Evolutionary conservation across 2,329 filamentous ascomycete genomes (phyloP), one percentile per base, ranked within the genome.

Genomic region (Aspergillus cejpii): DNA sequence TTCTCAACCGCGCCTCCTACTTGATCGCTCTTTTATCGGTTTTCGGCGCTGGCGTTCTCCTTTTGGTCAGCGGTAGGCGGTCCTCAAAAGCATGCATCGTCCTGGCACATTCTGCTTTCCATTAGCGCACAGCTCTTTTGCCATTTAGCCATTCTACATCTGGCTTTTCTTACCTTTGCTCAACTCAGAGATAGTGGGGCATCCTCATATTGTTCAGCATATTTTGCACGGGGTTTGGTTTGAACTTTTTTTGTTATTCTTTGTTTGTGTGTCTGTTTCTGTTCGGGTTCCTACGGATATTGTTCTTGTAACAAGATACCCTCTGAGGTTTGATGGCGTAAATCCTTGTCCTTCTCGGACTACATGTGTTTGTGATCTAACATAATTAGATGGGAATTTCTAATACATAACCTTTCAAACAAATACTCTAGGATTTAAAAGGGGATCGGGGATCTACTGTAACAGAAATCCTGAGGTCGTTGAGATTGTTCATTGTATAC

Each of bases 291-390:
- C n/a, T n/a, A n/a, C n/a, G n/a, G n/a, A n/a, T 40, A 31, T 41
- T 27, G 40, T 48, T 47, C 44, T 50, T 51, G 44, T 43, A 48
- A 39, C 46, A 54, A 53, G 51, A 54, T 54, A 54, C 52, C 52
- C 52, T 54, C 39, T 45, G 44, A 36, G 39, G 45, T 43, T 50
- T 52, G 41, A 41, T 45, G 37, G 39, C 48, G 44, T 41, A 28
- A 42, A 44, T n/a, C n/a, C n/a, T n/a, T n/a, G n/a, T n/a, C n/a
- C n/a, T n/a, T n/a, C n/a, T n/a, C n/a, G n/a, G n/a, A n/a, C n/a
- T n/a, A n/a, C n/a, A n/a, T n/a, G n/a, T n/a, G n/a, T 33, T 33
- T 2, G 17, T 40, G 21, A 23, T n/a, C n/a, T n/a, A n/a, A n/a
- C n/a, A n/a, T n/a, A n/a, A n/a, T n/a, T n/a, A n/a, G n/a, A n/a